Conservation (phyloP, 805 yeast species). For the Sungouiozyma ichnusensis region DNA sequence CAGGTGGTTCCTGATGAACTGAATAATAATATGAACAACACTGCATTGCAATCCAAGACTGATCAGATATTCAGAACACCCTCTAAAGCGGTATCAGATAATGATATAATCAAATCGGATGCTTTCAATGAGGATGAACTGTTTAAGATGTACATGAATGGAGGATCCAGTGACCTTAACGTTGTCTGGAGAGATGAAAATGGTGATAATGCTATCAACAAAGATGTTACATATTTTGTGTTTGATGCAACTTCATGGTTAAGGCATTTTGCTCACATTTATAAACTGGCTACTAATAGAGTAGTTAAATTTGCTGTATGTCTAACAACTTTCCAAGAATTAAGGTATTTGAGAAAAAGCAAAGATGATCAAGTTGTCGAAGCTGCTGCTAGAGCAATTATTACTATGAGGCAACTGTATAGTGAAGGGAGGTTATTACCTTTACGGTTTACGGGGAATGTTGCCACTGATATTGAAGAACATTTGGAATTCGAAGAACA, state of each 20-base stretch:
- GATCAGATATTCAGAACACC: neutral
- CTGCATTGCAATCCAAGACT: neutral
- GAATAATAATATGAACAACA: neutral
- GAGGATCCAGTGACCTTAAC: slow-evolving; percentile 1
- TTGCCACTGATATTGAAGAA: slow-evolving; percentile 59
- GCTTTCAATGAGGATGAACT: slow-evolving; percentile 5
- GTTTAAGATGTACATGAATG: slow-evolving; percentile 13
- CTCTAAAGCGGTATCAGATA: neutral
- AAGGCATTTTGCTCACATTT: slow-evolving; percentile 68
- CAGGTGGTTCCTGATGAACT: neutral
- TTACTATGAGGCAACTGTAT: slow-evolving; percentile 58
- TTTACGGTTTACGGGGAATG: slow-evolving; percentile 57
- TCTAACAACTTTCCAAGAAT: slow-evolving; percentile 66
- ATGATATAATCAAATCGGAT: neutral
- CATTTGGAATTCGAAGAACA: slow-evolving; percentile 66
- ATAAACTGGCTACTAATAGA: slow-evolving; percentile 52
- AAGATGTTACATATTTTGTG: slow-evolving; percentile 45
- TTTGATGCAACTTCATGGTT: slow-evolving; percentile 75
- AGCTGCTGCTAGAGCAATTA: slow-evolving; percentile 72
- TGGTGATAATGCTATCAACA: slow-evolving; percentile 34
- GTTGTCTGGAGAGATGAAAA: slow-evolving; percentile 1
- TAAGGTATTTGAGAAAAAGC: slow-evolving; percentile 59
- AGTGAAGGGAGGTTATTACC: slow-evolving; percentile 46
- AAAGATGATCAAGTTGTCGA: slow-evolving; percentile 66
- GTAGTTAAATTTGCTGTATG: slow-evolving; percentile 57